A percentile compares a stretch with the other conserved stretches of the same genome.
phyloP scores from a whole-genome alignment of 2,329 filamentous ascomycete genomes.

The Hysterium pulicare region DNA sequence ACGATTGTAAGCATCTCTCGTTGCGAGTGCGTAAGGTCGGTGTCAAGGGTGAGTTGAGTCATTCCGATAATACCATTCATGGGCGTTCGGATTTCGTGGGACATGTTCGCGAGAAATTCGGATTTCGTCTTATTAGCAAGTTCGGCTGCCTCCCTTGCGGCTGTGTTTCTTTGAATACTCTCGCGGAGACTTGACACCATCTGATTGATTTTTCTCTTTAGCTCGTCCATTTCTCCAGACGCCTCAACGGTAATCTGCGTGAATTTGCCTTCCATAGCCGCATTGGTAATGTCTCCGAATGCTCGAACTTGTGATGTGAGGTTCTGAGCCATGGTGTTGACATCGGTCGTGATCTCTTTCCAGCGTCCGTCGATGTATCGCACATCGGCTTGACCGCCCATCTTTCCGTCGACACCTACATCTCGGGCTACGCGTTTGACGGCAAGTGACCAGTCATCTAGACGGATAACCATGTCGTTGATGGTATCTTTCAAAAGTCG shows the following conservation, averaged over 20 bases:
- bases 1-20: slow-evolving; percentile 99
- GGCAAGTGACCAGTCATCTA: slow-evolving; percentile 94
- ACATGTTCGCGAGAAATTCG: slow-evolving; percentile 98
- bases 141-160: slow-evolving; percentile 92
- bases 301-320: slow-evolving; percentile 95
- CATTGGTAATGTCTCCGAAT: slow-evolving; percentile 97
- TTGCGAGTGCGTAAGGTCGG: slow-evolving; percentile 87
- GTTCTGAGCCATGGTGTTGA: slow-evolving; percentile 84
- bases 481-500: slow-evolving; percentile 92
- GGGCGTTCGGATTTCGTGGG: slow-evolving; percentile 93
- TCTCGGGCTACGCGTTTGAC: slow-evolving; percentile 94
- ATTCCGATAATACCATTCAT: slow-evolving; percentile 99
- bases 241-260: slow-evolving; percentile 96
- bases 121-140: slow-evolving; percentile 97
- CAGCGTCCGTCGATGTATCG: slow-evolving; percentile 89
- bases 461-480: slow-evolving; percentile 95
- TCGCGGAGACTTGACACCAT: slow-evolving; percentile 97
- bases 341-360: slow-evolving; percentile 97
- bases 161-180: slow-evolving; percentile 94
- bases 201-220: slow-evolving; percentile 98
- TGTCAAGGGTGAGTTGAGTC: slow-evolving; percentile 94
- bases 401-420: slow-evolving; percentile 95
- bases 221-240: slow-evolving; percentile 97
- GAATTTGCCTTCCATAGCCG: slow-evolving; percentile 94
- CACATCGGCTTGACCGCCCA: slow-evolving; percentile 95